Evolutionary conservation across 805 yeast genomes (phyloP).

Genomic region (Teunomyces kruisii): DNA sequence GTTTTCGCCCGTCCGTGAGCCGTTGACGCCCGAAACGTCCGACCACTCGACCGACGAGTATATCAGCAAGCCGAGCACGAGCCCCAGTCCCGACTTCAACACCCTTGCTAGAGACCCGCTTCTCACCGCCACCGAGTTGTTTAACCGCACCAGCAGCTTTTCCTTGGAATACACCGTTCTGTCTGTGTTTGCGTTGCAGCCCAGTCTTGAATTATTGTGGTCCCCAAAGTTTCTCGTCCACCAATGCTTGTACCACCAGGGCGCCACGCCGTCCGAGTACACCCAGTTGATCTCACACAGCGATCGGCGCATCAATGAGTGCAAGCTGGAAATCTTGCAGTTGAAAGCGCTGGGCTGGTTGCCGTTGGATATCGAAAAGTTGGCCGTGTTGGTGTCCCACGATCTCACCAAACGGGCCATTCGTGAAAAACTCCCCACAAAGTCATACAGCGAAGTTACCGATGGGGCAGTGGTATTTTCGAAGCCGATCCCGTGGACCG

Average conservation of each 20-base stretch:
- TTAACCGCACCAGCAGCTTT: background rate
- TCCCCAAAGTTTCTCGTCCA: background rate
- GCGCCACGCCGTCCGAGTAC: background rate
- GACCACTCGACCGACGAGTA: slow-evolving; percentile 12
- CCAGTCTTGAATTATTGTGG: background rate
- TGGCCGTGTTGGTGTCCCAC: background rate
- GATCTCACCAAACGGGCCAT: slow-evolving; percentile 1
- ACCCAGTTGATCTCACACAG: background rate
- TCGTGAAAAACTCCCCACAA: background rate
- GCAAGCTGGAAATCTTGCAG: background rate
- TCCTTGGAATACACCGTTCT: background rate
- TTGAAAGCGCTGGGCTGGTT: background rate
- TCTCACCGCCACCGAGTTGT: slow-evolving; percentile 1
- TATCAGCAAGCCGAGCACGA: background rate
- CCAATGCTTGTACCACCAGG: background rate
- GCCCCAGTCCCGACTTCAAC: background rate
- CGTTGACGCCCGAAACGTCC: slow-evolving; percentile 12
- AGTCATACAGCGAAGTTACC: background rate
- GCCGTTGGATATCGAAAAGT: background rate
- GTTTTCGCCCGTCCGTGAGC: slow-evolving; percentile 10
- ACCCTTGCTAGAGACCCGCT: background rate
- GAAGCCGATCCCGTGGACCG: slow-evolving; percentile 5
- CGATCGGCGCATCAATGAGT: background rate
- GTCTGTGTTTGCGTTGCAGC: background rate
- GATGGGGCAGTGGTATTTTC: background rate